Conservation (phyloP, 2,329 filamentous ascomycete genomes). For the Penicillium sp. region DNA sequence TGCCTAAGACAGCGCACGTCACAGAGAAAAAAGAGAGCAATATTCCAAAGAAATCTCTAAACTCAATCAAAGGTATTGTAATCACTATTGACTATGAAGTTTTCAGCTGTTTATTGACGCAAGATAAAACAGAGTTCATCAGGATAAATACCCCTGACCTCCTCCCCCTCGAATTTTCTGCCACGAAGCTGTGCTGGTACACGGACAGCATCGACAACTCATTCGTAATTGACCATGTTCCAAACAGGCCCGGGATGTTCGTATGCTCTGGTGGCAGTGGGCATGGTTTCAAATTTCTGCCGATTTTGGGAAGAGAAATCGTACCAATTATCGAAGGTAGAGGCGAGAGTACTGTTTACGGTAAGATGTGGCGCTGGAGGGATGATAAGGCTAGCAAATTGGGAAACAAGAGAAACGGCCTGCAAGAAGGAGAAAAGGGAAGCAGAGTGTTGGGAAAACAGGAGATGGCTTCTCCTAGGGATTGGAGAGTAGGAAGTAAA, state of each 20-base stretch:
- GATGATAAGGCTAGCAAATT: background rate
- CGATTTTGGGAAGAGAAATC: constrained; percentile 47
- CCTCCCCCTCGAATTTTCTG: constrained; percentile 32
- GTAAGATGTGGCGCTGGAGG: background rate
- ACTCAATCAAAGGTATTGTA: background rate
- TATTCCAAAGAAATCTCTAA: background rate
- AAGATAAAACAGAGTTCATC: constrained; percentile 20
- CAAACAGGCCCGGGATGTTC: constrained; percentile 48
- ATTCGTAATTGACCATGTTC: constrained; percentile 53
- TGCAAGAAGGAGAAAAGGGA: constrained; percentile 25
- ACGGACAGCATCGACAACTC: constrained; percentile 55
- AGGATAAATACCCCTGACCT: constrained; percentile 18
- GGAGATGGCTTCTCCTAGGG: background rate
- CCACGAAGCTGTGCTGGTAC: constrained; percentile 53
- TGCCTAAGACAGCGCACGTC: background rate
- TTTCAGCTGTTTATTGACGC: constrained; percentile 19
- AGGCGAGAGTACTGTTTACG: constrained; percentile 22
- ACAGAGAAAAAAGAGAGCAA: background rate
- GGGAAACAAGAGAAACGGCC: constrained; percentile 23
- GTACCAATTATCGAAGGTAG: constrained; percentile 10
- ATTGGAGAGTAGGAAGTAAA: background rate
- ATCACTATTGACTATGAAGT: background rate
- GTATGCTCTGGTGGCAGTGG: constrained; percentile 60
- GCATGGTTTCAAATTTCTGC: constrained; percentile 59
- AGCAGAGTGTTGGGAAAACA: constrained; percentile 24